phyloP scores from a whole-genome alignment of 2,329 filamentous ascomycete genomes.

The Zymoseptoria tritici region DNA sequence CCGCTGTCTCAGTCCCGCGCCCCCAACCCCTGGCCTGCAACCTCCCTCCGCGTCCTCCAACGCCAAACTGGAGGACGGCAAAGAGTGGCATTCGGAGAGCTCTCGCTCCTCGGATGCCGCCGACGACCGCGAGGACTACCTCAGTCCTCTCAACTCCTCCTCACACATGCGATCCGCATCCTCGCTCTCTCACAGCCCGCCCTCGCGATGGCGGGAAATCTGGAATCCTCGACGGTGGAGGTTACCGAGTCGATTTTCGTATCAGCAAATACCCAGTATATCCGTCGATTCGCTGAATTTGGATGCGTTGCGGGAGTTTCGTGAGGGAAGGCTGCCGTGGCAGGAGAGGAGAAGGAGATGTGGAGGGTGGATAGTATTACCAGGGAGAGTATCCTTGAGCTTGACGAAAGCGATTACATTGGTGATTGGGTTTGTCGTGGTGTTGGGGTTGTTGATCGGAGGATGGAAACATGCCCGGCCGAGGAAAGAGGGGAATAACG shows the following conservation, averaged over 20 bases:
- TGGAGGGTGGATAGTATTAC: constrained; percentile 3
- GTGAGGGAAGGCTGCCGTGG: constrained; percentile 33
- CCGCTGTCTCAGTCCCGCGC: not conserved
- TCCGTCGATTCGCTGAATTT: constrained; percentile 33
- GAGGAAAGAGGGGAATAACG: constrained; percentile 24
- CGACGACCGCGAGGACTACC: constrained; percentile 2
- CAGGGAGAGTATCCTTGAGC: constrained; percentile 28
- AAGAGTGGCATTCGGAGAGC: constrained; percentile 19
- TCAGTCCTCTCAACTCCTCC: constrained; percentile 1
- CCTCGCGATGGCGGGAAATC: constrained; percentile 29
- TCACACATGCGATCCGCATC: constrained; percentile 18
- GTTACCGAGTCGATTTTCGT: constrained; percentile 37
- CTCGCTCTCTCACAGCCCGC: not conserved
- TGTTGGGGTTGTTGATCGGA: constrained; percentile 36
- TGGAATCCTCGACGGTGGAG: constrained; percentile 39
- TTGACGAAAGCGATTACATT: constrained; percentile 36
- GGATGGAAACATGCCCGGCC: constrained; percentile 29
- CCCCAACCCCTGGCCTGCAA: not conserved
- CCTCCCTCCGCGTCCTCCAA: not conserved
- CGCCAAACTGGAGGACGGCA: constrained; percentile 19
- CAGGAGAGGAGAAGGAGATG: constrained; percentile 15
- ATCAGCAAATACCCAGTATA: constrained; percentile 36
- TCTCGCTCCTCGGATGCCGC: constrained; percentile 20
- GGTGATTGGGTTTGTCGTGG: constrained; percentile 32
- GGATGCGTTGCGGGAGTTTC: constrained; percentile 5